A percentile compares a stretch with the other conserved stretches of the same genome.
Evolutionary conservation across 768 basidiomycete species (phyloP).

Genomic region (Tricholoma matsutake): DNA sequence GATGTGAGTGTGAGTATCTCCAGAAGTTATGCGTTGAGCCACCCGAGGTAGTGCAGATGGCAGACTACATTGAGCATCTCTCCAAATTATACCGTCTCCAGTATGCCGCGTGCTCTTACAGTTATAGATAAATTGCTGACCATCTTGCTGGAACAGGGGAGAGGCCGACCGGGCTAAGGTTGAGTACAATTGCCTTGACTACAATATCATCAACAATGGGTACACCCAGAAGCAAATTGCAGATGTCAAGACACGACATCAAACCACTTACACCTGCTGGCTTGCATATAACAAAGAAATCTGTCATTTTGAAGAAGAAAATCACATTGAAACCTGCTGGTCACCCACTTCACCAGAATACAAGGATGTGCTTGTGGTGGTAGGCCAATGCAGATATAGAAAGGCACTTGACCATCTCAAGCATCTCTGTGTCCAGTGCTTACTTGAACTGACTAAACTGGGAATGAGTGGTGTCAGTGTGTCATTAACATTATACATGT

Average conservation of each 20-base stretch:
- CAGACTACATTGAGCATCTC: constrained; percentile 32
- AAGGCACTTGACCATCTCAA: constrained; percentile 31
- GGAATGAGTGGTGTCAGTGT: constrained; percentile 12
- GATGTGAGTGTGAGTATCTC: constrained; percentile 25
- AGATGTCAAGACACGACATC: constrained; percentile 21
- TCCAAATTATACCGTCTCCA: constrained; percentile 12
- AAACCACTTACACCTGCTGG: constrained; percentile 14
- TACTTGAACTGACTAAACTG: too few species aligned
- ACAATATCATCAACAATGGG: constrained; percentile 8
- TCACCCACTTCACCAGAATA: constrained; percentile 22
- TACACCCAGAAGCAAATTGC: constrained; percentile 15
- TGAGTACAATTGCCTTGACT: neutral
- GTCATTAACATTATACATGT: too few species aligned
- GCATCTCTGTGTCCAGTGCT: constrained; percentile 27
- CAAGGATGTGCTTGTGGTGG: constrained; percentile 11
- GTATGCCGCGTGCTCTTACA: constrained; percentile 1
- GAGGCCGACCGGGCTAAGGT: neutral
- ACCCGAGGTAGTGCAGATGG: constrained; percentile 23
- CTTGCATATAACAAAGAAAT: constrained; percentile 15
- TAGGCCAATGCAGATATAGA: constrained; percentile 20
- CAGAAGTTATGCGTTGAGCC: constrained; percentile 22
- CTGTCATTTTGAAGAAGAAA: constrained; percentile 17
- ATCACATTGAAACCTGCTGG: constrained; percentile 27
- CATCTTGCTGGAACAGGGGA: neutral
- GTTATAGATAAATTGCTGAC: too few species aligned